These are phyloP conservation scores for Saccharomyces hybrid DNA, from an alignment of 1,139 yeast species.

Conservation along the genomic window DNA sequence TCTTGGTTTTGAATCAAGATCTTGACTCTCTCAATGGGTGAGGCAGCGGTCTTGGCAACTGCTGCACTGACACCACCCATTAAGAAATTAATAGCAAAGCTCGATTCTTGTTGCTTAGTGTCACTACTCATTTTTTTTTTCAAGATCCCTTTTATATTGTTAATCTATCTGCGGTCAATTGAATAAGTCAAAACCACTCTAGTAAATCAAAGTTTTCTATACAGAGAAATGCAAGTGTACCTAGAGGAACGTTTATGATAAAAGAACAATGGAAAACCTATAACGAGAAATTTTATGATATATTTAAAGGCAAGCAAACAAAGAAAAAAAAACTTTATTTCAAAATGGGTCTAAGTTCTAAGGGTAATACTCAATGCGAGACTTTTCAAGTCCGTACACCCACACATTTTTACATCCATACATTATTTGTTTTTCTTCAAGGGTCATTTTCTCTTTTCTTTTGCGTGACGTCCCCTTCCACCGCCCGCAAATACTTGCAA, in stretches of 20 bases:
- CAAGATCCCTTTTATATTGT: not conserved
- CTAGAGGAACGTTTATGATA: not conserved
- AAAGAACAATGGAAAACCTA: not conserved
- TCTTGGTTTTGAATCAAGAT: constrained; percentile 75
- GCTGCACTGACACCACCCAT: constrained; percentile 87
- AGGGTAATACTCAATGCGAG: not conserved
- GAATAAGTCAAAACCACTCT: not conserved
- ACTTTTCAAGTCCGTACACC: not conserved
- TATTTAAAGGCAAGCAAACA: not conserved
- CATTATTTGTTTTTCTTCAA: not conserved
- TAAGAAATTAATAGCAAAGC: constrained; percentile 51
- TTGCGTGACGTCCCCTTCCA: not conserved
- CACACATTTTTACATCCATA: not conserved
- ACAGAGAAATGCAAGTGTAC: not conserved
- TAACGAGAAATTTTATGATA: not conserved
- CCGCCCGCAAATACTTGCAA: not conserved
- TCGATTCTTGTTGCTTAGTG: constrained; percentile 13
- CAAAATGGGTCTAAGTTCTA: not conserved
- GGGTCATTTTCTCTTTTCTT: not conserved
- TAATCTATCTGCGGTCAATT: not conserved
- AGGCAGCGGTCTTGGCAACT: constrained; percentile 76
- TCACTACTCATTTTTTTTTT: not conserved
- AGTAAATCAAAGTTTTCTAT: not conserved
- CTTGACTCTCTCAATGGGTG: constrained; percentile 79
- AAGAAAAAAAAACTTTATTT: not conserved